Conservation (phyloP, 805 yeast genomes). For the Jamesozyma jinghongensis region DNA sequence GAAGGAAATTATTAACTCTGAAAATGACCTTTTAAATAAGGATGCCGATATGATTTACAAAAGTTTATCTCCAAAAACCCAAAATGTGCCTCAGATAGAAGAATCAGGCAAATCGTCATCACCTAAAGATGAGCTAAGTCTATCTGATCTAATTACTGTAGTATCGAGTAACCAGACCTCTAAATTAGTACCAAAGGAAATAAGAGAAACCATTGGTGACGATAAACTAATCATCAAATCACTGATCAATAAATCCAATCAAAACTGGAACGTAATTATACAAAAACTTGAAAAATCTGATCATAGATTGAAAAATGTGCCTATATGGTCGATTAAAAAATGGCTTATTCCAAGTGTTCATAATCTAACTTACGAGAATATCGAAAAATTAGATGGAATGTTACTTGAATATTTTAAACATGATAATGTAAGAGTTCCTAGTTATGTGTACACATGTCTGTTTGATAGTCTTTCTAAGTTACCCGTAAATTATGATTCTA, state of each 20-base stretch:
- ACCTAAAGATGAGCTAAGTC: not conserved
- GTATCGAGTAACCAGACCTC: constrained; percentile 10
- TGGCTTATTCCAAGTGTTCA: constrained; percentile 9
- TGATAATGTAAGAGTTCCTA: constrained; percentile 9
- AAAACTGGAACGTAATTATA: constrained; percentile 24
- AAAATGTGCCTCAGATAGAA: not conserved
- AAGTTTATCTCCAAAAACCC: not conserved
- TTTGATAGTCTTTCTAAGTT: constrained; percentile 16
- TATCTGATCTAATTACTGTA: constrained; percentile 15
- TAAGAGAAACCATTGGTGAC: constrained; percentile 17
- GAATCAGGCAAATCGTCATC: not conserved
- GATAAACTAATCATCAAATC: constrained; percentile 17
- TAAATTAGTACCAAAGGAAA: constrained; percentile 13
- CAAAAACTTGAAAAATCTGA: constrained; percentile 10
- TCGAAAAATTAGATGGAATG: constrained; percentile 21
- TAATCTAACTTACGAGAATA: constrained; percentile 17
- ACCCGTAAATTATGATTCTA: not conserved
- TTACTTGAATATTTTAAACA: constrained; percentile 11
- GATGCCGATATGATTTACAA: constrained; percentile 5
- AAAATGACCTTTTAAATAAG: not conserved
- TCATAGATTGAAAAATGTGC: constrained; percentile 9
- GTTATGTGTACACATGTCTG: constrained; percentile 20
- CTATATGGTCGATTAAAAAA: constrained; percentile 3
- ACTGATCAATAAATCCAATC: constrained; percentile 15
- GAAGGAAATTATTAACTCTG: constrained; percentile 1